Evolutionary conservation across 164 flowering plant species (phyloP).

Genomic region (Piper betle): DNA sequence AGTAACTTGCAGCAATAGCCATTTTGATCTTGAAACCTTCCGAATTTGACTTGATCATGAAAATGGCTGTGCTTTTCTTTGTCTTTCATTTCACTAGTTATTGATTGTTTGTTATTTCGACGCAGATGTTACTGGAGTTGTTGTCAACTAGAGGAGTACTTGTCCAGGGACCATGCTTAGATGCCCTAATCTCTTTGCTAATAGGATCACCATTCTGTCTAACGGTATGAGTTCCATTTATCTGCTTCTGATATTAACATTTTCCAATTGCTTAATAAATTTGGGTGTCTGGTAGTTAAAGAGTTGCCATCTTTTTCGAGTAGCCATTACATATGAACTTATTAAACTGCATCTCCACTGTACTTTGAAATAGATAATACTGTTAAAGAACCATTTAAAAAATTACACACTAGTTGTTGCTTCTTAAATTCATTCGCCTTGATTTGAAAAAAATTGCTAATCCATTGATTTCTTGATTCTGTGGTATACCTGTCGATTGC

Average conservation of each 20-base stretch:
- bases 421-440: neutral
- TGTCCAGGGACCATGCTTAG: slow-evolving; percentile 82
- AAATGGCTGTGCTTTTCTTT: neutral
- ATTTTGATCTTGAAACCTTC: neutral
- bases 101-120: neutral
- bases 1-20: too few species aligned
- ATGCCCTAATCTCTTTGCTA: slow-evolving; percentile 80
- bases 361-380: neutral
- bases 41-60: neutral
- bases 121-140: slow-evolving; percentile 67
- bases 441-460: neutral
- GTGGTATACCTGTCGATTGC: too few species aligned
- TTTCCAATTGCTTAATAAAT: neutral
- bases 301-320: neutral
- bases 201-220: slow-evolving; percentile 84
- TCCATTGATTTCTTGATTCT: too few species aligned
- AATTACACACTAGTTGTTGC: neutral
- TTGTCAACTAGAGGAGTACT: slow-evolving; percentile 59
- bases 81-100: too few species aligned
- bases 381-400: neutral
- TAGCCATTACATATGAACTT: neutral
- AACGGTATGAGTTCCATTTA: slow-evolving; percentile 32
- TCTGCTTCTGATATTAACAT: neutral
- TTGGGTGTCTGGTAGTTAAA: neutral
- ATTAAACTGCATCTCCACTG: neutral